A percentile compares a stretch with the other conserved stretches of the same genome.
phyloP scores from a whole-genome alignment of 2,329 filamentous ascomycete genomes.

The Ophiostoma montium region DNA sequence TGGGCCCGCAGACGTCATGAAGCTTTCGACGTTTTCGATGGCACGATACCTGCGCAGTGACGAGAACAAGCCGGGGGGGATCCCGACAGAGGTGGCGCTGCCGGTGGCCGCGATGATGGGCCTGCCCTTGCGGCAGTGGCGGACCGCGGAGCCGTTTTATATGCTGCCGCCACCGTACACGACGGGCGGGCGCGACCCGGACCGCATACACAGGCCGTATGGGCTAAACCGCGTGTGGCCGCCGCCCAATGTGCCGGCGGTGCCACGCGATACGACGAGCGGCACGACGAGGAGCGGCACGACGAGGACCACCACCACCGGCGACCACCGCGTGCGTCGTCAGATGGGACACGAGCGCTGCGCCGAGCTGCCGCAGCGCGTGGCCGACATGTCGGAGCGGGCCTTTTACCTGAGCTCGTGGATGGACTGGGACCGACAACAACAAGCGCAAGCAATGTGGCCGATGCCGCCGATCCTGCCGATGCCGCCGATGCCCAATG shows the following conservation, averaged over 20 bases:
- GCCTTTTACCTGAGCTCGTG: slow-evolving; percentile 63
- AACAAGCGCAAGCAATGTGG: too few relatives aligned
- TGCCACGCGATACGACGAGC: not conserved
- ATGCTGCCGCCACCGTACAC: not conserved
- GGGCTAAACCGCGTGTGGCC: not conserved
- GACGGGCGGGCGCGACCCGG: not conserved
- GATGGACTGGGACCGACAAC: too few relatives aligned
- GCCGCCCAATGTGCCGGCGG: not conserved
- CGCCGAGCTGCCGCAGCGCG: not conserved
- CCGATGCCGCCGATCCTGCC: too few relatives aligned
- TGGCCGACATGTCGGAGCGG: slow-evolving; percentile 46
- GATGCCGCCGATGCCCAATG: too few relatives aligned
- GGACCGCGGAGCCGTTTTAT: not conserved
- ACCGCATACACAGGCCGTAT: not conserved
- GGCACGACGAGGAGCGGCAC: too few relatives aligned
- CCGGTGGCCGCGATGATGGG: too few relatives aligned
- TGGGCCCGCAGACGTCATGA: too few relatives aligned
- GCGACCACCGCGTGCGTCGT: not conserved
- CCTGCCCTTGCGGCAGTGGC: not conserved
- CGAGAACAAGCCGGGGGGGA: too few relatives aligned
- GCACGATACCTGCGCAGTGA: too few relatives aligned
- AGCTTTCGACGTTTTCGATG: too few relatives aligned
- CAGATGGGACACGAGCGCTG: too few relatives aligned
- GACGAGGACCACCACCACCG: not conserved
- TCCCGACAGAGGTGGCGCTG: too few relatives aligned